Percentiles rank a stretch among this genome's conserved stretches.
Evolutionary conservation across 2,329 filamentous ascomycete genomes (phyloP).

Genomic region (Zymoseptoria pseudotritici): DNA sequence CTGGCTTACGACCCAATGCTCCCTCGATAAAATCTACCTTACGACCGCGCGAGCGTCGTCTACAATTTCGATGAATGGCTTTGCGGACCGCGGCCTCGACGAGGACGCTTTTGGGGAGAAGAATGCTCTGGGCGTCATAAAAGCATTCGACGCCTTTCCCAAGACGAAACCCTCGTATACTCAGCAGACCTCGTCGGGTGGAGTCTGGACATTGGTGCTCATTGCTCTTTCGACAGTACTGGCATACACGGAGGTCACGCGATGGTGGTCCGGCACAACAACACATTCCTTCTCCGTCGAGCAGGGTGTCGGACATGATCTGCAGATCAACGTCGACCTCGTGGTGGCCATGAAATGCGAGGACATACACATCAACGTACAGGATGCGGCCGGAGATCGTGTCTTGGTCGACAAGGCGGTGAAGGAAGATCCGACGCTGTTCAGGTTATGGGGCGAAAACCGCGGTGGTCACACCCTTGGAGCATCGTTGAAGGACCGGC

Average conservation of each 20-base stretch:
- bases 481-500: constrained; percentile 53
- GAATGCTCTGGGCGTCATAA: constrained; percentile 52
- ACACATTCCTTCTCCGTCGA: constrained; percentile 89
- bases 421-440: constrained; percentile 68
- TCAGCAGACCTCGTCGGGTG: constrained; percentile 73
- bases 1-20: background rate
- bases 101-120: constrained; percentile 70
- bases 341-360: constrained; percentile 81
- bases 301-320: constrained; percentile 74
- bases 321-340: constrained; percentile 95
- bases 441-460: constrained; percentile 74
- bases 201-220: constrained; percentile 87
- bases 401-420: constrained; percentile 75
- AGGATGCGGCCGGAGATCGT: constrained; percentile 87
- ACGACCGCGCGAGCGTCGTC: constrained; percentile 24
- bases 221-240: constrained; percentile 66
- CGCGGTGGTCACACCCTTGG: constrained; percentile 49
- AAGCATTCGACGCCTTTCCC: constrained; percentile 94
- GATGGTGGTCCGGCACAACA: constrained; percentile 80
- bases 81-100: constrained; percentile 60
- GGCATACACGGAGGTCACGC: constrained; percentile 65
- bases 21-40: background rate
- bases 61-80: constrained; percentile 63
- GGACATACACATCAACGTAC: constrained; percentile 91
- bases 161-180: constrained; percentile 95